A percentile compares a stretch with the other conserved stretches of the same genome.
Conservation (phyloP, 2,329 filamentous ascomycete species). For the Beauveria sp. region DNA sequence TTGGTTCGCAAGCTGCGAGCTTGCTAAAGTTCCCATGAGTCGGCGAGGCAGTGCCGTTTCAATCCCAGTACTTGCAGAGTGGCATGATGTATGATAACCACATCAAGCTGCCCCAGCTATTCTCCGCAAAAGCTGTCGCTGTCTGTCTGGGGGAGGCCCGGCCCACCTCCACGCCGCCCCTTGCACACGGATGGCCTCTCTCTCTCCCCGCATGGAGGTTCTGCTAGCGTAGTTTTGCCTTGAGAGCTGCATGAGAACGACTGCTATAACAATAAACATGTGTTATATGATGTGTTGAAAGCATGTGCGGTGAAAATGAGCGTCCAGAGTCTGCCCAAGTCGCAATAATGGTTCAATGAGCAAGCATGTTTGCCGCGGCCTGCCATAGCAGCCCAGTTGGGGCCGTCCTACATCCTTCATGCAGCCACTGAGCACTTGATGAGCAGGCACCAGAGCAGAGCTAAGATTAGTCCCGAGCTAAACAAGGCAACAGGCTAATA, state of each 20-base stretch:
- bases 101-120: neutral
- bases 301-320: neutral
- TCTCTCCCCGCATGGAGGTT: neutral
- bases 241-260: neutral
- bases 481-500: neutral
- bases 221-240: neutral
- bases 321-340: neutral
- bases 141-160: neutral
- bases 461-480: neutral
- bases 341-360: neutral
- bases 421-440: slow-evolving; percentile 4
- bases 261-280: neutral
- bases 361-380: neutral
- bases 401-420: neutral
- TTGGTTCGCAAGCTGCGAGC: neutral
- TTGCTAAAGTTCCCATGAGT: neutral
- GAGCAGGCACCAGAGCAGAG: neutral
- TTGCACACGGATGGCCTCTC: neutral
- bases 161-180: slow-evolving; percentile 1
- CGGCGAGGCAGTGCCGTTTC: neutral
- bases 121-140: slow-evolving; percentile 8
- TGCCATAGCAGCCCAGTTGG: neutral
- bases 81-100: slow-evolving; percentile 1
- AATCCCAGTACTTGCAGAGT: neutral
- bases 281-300: neutral